Conservation (phyloP, 106 monocot species). For the Apostasia ramifera region DNA sequence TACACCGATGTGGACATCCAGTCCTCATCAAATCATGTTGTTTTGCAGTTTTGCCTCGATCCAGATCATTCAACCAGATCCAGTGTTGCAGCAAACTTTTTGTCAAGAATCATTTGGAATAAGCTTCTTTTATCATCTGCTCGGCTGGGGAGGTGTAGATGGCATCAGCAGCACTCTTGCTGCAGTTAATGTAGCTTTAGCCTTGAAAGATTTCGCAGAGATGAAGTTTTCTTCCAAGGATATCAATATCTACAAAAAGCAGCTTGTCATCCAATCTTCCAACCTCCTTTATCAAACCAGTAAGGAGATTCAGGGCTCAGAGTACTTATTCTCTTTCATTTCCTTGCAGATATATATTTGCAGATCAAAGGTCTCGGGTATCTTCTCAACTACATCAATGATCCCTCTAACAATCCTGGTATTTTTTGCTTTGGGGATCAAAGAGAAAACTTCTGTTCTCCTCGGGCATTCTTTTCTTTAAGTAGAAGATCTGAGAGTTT, state of each 20-base stretch:
- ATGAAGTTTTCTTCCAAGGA: slow-evolving; percentile 91
- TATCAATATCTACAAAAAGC: slow-evolving; percentile 81
- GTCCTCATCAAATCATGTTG: neutral
- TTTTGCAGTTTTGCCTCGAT: no score
- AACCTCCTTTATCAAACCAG: slow-evolving; percentile 81
- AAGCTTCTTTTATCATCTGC: slow-evolving; percentile 91
- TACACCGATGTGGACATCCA: slow-evolving; percentile 65
- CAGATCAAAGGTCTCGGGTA: slow-evolving; percentile 62
- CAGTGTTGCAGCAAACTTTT: slow-evolving; percentile 90
- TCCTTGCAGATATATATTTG: slow-evolving; percentile 87
- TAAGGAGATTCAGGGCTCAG: slow-evolving; percentile 68
- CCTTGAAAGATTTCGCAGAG: slow-evolving; percentile 90
- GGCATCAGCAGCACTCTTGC: slow-evolving; percentile 91
- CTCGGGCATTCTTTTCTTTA: slow-evolving; percentile 60
- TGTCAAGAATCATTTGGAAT: slow-evolving; percentile 91
- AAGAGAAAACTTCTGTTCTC: slow-evolving; percentile 59
- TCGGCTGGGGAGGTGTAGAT: slow-evolving; percentile 90
- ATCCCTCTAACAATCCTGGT: slow-evolving; percentile 77
- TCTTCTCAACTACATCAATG: slow-evolving; percentile 77
- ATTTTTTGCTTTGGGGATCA: slow-evolving; percentile 87
- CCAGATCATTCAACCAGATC: slow-evolving; percentile 46
- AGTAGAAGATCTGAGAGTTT: slow-evolving; percentile 62
- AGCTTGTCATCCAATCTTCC: slow-evolving; percentile 90
- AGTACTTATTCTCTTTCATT: slow-evolving; percentile 76
- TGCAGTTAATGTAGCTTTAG: slow-evolving; percentile 86